Base-by-base conservation (phyloP, 371 early-diverging fungal species). In the Apophysomyces sp. region DNA sequence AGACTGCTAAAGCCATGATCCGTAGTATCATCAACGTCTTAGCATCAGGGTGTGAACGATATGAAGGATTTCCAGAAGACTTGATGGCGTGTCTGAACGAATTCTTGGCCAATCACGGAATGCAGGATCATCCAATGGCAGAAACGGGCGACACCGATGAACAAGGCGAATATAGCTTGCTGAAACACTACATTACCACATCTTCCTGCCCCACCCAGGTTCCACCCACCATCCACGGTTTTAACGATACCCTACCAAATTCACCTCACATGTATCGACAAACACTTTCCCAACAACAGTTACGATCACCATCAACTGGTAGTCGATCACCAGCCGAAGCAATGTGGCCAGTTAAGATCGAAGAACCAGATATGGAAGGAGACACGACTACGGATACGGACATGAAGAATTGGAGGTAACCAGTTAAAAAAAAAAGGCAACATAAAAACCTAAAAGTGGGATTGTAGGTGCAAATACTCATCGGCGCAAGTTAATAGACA, bases 51-150 rank as follows among this genome's bases (percentile, higher is more conserved):
- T 66, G 67, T 28, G 49, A 71, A 31, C 73, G 73, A 7, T 77
- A 77, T 28, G 63, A 72, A 41, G 77, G 80, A 1, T 49, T 80
- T 1, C 77, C 80, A 0, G 75, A 72, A 49, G 80, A 80, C 52
- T 39, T 80, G 26, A 69, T 69, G 0, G 69, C 67, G 3, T 80
- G 80, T 55, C 60, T 80, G 4, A 65, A 69, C 15, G 76, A 80
- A 3, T 80, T 77, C 37, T 41, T 77, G 34, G 64, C 64, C 0
- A 63, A 73, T 8, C 75, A 80, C 28, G 70, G 65, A 21, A 55
- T 64, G 56, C 58, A 60, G 29, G 26, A 31, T 7, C 44, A 26
- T 18, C 26, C 31, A 37, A 39, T 16, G 34, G 55, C 18, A 21
- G 41, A 41, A 18, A 26, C 49, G 27, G 29, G 8, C 30, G 18